These are phyloP conservation scores for Tagetes patula DNA, from an alignment of 129 eudicot genomes.

Conservation along the genomic window DNA sequence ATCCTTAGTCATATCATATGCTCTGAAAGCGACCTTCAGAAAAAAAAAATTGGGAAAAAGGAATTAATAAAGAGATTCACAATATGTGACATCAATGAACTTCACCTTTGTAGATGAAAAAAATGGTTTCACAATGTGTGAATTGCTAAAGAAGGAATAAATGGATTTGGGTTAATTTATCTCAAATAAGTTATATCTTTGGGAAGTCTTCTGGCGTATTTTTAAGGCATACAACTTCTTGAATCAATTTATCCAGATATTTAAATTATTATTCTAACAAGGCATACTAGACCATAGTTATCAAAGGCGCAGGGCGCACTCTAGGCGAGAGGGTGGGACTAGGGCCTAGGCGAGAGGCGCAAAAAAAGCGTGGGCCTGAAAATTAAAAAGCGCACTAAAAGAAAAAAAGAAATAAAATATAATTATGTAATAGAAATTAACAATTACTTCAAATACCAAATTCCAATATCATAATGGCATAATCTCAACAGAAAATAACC, in stretches of 20 bases:
- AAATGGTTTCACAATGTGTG: background rate
- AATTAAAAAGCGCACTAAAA: no score
- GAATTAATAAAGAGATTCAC: slow-evolving; percentile 9
- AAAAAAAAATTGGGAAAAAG: slow-evolving; percentile 11
- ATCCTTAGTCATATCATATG: slow-evolving; percentile 70
- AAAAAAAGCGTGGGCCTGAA: no score
- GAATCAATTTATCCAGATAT: background rate
- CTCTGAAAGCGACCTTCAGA: slow-evolving; percentile 67
- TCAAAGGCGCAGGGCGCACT: no score
- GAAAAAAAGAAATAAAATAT: no score
- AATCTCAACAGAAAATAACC: no score
- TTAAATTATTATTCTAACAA: background rate
- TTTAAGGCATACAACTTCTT: slow-evolving; percentile 1
- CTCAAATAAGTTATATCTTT: background rate
- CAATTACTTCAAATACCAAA: no score
- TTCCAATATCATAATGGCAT: no score
- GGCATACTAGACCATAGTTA: background rate
- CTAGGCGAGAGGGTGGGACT: no score
- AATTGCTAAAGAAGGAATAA: background rate
- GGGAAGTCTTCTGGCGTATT: background rate
- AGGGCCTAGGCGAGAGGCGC: no score
- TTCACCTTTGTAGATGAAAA: background rate
- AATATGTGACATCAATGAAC: background rate
- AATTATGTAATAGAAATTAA: no score
- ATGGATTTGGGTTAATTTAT: background rate